phyloP scores from a whole-genome alignment of 495 filamentous ascomycete species.

The Neurospora tetrasperma region DNA sequence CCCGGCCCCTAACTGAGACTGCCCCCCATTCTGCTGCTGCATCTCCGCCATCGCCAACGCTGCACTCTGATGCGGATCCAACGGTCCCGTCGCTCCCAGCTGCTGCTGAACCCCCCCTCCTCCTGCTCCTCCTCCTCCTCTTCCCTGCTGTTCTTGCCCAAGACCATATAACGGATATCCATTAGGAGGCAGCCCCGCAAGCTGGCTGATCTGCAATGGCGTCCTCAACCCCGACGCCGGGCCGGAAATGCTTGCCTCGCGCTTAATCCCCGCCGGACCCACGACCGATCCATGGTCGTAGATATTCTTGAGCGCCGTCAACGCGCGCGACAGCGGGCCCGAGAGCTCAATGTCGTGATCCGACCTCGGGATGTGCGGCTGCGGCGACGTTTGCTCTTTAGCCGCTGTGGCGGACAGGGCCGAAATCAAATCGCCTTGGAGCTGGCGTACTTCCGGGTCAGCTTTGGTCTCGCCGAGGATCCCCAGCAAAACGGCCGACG shows the following conservation, averaged over 20 bases:
- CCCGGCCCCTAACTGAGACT: constrained; percentile 7
- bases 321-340: constrained; percentile 41
- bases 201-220: constrained; percentile 20
- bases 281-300: constrained; percentile 45
- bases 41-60: constrained; percentile 47
- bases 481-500: constrained; percentile 53
- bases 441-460: constrained; percentile 44
- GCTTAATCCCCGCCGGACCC: constrained; percentile 25
- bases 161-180: neutral
- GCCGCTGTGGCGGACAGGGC: constrained; percentile 45
- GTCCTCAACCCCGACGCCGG: constrained; percentile 31
- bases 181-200: constrained; percentile 1
- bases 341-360: constrained; percentile 47
- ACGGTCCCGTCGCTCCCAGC: constrained; percentile 18
- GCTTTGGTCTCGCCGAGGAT: constrained; percentile 52
- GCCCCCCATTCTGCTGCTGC: constrained; percentile 39
- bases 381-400: constrained; percentile 38
- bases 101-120: neutral
- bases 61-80: constrained; percentile 43
- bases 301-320: constrained; percentile 45
- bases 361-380: constrained; percentile 34
- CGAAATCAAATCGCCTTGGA: constrained; percentile 46
- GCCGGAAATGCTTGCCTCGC: constrained; percentile 25
- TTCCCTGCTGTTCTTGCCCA: constrained; percentile 4
- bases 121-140: neutral